These are phyloP conservation scores for Neonectria faginata DNA, from an alignment of 2,329 filamentous ascomycete genomes.

Conservation along the genomic window DNA sequence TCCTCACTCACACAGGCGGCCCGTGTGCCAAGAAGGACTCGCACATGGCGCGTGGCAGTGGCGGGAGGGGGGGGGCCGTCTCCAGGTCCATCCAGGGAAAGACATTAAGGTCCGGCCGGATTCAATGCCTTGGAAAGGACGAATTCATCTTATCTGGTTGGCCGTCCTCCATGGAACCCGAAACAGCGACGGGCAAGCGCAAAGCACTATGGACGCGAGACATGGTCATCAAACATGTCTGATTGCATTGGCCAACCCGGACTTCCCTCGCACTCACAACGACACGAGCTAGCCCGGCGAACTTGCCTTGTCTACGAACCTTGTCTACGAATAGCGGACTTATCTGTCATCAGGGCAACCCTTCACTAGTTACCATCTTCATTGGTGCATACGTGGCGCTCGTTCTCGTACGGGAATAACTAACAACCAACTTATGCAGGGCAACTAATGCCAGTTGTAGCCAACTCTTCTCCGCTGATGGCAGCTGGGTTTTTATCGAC, in stretches of 20 bases:
- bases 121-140: background rate
- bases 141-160: constrained; percentile 3
- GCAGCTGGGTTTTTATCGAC: constrained; percentile 11
- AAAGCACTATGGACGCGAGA: constrained; percentile 20
- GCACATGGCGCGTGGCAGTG: constrained; percentile 2
- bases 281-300: constrained; percentile 3
- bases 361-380: background rate
- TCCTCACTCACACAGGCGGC: constrained; percentile 23
- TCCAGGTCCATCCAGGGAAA: background rate
- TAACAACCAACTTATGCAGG: background rate
- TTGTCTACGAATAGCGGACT: background rate
- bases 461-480: constrained; percentile 6
- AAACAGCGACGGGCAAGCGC: constrained; percentile 2
- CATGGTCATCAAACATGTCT: constrained; percentile 24
- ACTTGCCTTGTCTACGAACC: no score
- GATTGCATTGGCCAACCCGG: constrained; percentile 17
- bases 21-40: constrained; percentile 27
- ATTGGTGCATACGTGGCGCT: background rate
- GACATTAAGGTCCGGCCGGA: background rate
- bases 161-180: background rate
- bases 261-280: constrained; percentile 9
- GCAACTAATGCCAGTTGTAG: background rate
- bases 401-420: background rate
- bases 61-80: background rate
- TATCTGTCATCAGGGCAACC: constrained; percentile 1